Base-by-base conservation (phyloP, 352 stramenopile species). In the Globisporangium emineosum region DNA sequence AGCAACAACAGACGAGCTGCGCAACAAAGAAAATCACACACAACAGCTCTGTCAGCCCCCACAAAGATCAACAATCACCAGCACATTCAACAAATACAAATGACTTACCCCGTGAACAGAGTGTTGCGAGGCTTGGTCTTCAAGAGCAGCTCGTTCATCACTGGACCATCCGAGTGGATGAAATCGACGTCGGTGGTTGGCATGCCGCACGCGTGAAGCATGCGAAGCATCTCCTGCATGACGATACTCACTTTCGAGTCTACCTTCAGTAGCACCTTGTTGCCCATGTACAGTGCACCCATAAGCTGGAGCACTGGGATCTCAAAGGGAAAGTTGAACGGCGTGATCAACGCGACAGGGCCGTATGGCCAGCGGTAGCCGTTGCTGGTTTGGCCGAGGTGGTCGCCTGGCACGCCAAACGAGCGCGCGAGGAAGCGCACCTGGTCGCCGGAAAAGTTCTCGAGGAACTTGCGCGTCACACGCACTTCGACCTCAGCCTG, bases 281-380 rank as follows among this genome's bases (percentile, higher is more conserved):
- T 99, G 58, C 97, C 97, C 97, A 99, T 99, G 77, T 91, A 99
- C 2, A 99, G 80, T 19, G 96, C 92, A 15, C 97, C 97, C 93
- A 99, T 98, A 50, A 99, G 77, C 83, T 99, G 97, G n/a, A 99
- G 84, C 60, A 98, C 87, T 1, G 97, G 97, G 77, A 99, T 99
- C 77, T 99, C 96, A 68, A 82, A 99, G 45, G 70, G 97, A 71
- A 99, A 99, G 78, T 99, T 99, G 79, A 99, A 99, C 9, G 97
- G 97, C 62, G 96, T 96, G 57, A 99, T 96, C 23, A 99, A 83
- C 30, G 95, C 94, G 23, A 99, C 96, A 3, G 96, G 91, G 23
- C 97, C 97, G 67, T 96, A 97, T 13, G 97, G 97, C 95, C 95
- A 99, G 57, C 97, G 93, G 82, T 99, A 95, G 40, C 97, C 97